Base-by-base conservation (phyloP, 169 alveolate species). In the Cryptosporidium ubiquitum region DNA sequence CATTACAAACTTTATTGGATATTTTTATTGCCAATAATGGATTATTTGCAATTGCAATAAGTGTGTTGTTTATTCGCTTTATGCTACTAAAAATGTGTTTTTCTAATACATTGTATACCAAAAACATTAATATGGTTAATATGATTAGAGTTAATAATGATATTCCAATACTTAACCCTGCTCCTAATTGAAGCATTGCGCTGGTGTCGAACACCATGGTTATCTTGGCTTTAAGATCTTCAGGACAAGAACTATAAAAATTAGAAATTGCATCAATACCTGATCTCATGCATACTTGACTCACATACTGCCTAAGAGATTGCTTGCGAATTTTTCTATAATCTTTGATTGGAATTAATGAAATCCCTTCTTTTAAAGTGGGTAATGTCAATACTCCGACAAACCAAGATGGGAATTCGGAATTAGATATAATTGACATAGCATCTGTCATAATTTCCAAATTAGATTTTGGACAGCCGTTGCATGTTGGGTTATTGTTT, bases 1-100 rank as follows among this genome's bases (percentile, higher is more conserved):
- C 31, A 10, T 23, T 52, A 55, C 40, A 10, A 52, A 35, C 29
- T 18, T 61, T 68, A 47, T 84, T 70, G 31, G 91, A 69, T 18
- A 70, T 35, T 69, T 70, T 64, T 37, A 69, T 16, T 10, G 97
- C 96, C 33, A 84, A 79, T 26, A 95, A 60, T 31, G 97, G 97
- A 71, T 95, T 93, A 29, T 86, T 91, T 3, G 96, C 89, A 4
- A 95, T 95, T 70, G 93, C 85, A 39, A 92, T 66, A 12, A 94
- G 91, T 40, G 92, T 94, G 5, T 40, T 35, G 42, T 91, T 91
- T 84, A 94, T 92, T 14, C 66, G n/a, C 51, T 92, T 94, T 18
- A 93, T 73, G 2, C 94, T 95, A 29, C 86, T 74, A 29, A 93
- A 85, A 20, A 94, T 85, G 3, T 89, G 58, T 49, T 86, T 86